These are phyloP conservation scores for Malassezia dermatis DNA, from an alignment of 1,284 basidiomycete species.

Conservation along the genomic window DNA sequence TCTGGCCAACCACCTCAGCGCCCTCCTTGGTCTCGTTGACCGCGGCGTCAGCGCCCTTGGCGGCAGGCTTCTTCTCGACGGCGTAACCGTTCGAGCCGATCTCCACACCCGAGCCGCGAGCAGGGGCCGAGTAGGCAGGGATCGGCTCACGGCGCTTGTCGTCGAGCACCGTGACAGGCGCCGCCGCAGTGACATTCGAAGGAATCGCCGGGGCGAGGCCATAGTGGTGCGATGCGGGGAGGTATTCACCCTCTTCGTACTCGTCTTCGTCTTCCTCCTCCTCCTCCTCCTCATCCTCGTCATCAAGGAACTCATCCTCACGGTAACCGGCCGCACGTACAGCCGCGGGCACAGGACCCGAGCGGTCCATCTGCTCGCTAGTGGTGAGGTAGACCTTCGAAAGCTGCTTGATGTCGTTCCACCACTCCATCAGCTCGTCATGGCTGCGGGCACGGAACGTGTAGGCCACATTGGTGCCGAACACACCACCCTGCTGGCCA, in stretches of 20 bases:
- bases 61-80: constrained; percentile 13
- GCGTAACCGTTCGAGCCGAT: constrained; percentile 55
- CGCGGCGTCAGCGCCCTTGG: neutral
- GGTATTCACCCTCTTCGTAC: constrained; percentile 18
- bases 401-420: constrained; percentile 95
- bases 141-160: constrained; percentile 28
- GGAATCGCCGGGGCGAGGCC: constrained; percentile 31
- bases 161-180: constrained; percentile 25
- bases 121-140: constrained; percentile 48
- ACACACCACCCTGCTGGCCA: constrained; percentile 57
- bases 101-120: constrained; percentile 50
- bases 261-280: constrained; percentile 51
- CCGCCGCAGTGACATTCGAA: constrained; percentile 26
- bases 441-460: constrained; percentile 79
- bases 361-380: constrained; percentile 82
- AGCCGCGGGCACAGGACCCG: constrained; percentile 82
- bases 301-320: constrained; percentile 54
- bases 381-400: constrained; percentile 91
- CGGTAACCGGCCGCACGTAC: constrained; percentile 76
- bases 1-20: constrained; percentile 10
- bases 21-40: neutral
- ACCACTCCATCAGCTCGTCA: constrained; percentile 99
- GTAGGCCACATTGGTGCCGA: constrained; percentile 60
- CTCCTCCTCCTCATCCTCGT: constrained; percentile 56
- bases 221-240: constrained; percentile 10